Base-by-base conservation (phyloP, 768 basidiomycete genomes). In the Phaeotremella skinneri region DNA sequence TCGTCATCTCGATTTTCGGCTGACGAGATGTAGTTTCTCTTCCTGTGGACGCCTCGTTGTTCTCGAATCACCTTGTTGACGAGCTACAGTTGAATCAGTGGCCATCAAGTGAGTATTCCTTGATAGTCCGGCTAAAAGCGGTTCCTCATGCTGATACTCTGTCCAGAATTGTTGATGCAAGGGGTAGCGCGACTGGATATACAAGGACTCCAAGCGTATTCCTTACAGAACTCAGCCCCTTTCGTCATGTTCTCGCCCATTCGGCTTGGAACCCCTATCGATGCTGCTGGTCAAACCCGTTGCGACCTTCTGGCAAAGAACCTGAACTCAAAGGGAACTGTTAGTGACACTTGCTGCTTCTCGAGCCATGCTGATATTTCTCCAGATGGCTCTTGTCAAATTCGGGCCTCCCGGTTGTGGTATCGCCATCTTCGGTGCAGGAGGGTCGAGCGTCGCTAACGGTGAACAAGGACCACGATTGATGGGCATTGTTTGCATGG, bases 401-500 rank as follows among this genome's bases (percentile, higher is more conserved):
- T 42, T 66, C n/a, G 65, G 61, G 9, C n/a, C 34, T 14, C 51
- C 51, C 16, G 65, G 62, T 53, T 43, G 58, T 27, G 65, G 65
- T 32, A 56, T 63, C n/a, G 58, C 62, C 3, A 45, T 66, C 5
- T 66, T 66, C 34, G 56, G 52, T 13, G 49, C 52, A 20, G 26
- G 48, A 9, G 56, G 47, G 6, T 49, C 60, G 13, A 59, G 48
- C 37, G 6, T 23, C 23, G 58, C 34, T 29, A 57, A 37, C 21
- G 52, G 61, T 34, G 42, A 49, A 37, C 37, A 56, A 11, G 43
- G 52, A 14, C 45, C 43, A 14, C 11, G 21, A 45, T 20, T 66
- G 37, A 62, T 66, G 61, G 65, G 61, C 23, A 52, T 66, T 5
- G 61, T 66, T 20, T 66, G 65, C 42, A 21, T 63, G 42, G 65